Evolutionary conservation across 768 basidiomycete genomes (phyloP).

Genomic region (Mycena galopus): DNA sequence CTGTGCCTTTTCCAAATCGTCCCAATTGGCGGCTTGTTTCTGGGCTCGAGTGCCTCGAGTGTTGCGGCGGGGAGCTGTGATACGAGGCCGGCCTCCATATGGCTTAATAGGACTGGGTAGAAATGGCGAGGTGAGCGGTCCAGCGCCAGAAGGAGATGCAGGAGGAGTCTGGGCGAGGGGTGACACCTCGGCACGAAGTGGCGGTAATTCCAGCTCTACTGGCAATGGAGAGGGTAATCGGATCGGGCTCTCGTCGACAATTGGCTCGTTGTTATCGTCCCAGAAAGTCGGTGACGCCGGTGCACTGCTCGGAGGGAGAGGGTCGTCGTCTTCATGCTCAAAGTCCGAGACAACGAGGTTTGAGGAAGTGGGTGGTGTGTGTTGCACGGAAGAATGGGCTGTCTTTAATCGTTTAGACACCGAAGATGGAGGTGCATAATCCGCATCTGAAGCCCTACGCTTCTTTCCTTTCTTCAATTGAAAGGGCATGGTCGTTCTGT

Average conservation of each 20-base stretch:
- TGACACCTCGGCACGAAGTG: background rate
- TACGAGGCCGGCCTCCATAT: background rate
- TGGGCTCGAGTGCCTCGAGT: background rate
- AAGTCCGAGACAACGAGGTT: too few relatives aligned
- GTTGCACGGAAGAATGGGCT: background rate
- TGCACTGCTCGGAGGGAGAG: background rate
- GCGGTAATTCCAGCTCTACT: background rate
- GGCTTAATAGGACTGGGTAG: background rate
- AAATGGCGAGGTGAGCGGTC: background rate
- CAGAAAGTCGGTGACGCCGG: background rate
- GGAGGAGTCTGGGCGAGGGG: background rate
- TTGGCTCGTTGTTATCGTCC: background rate
- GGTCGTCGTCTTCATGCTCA: background rate
- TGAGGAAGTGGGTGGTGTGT: background rate
- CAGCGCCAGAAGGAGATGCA: background rate
- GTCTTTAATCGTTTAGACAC: background rate
- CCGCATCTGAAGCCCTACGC: background rate
- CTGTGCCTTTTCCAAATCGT: background rate
- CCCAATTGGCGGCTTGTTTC: background rate
- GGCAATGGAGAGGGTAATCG: background rate
- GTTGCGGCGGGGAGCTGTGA: background rate
- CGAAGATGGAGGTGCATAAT: background rate
- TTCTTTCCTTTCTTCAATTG: background rate
- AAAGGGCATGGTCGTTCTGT: background rate
- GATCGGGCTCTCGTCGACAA: background rate